Evolutionary conservation across 2,329 filamentous ascomycete species (phyloP), one percentile per base, ranked within the genome.

Genomic region (Pyrenophora tritici-repentis): DNA sequence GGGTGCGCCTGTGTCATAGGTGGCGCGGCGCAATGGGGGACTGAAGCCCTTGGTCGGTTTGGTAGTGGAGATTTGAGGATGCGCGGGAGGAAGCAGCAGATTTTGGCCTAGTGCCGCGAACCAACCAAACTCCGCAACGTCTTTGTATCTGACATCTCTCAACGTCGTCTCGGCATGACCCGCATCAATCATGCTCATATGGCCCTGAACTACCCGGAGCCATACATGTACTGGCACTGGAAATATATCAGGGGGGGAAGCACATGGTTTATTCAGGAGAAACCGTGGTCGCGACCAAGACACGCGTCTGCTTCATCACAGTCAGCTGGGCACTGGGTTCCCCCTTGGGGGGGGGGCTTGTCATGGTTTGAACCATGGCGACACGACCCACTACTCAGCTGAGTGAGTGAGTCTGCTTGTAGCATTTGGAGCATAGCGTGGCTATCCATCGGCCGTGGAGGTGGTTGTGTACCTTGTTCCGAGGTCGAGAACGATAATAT

Each of bases 401-500:
- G 44, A 24, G 26, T 43, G 14, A 46, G n/a, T 34, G 22, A 43
- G 42, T 34, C 43, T 29, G 9, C 26, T 42, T 42, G 42, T 45
- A 47, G 42, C 24, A 22, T n/a, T 26, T 12, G 17, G 47, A 52
- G 50, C 18, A 43, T 35, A 44, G 60, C 51, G 60, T 60, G 60
- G 60, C 36, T 51, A 59, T 50, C 39, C 18, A 42, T 55, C 58
- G 58, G 59, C 56, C 54, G 61, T 61, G 57, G 59, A 65, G 43
- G 45, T 42, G n/a, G 37, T 49, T 48, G 45, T 48, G 42, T 29
- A 12, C 17, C 35, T 36, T 35, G 39, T 53, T 45, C 59, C 58
- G 63, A 63, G 57, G 62, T 59, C 49, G 50, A 43, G 16, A 54
- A 52, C 67, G 66, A 70, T 53, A 68, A 70, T 64, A 59, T 58